These are phyloP conservation scores for Leccinum boreale DNA, from an alignment of 768 basidiomycete species.

Conservation along the genomic window DNA sequence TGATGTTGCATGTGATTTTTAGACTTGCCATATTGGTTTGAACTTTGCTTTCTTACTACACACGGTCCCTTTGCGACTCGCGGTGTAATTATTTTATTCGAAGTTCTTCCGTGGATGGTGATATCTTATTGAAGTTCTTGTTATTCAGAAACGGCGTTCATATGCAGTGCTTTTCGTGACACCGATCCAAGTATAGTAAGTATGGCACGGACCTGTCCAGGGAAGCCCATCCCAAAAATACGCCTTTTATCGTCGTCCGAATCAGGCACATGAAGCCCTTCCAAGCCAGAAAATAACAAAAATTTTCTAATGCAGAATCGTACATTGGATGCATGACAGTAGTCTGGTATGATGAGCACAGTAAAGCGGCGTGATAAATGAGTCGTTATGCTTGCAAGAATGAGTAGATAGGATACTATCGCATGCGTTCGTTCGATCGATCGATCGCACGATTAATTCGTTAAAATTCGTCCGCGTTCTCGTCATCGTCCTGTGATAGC, in stretches of 20 bases:
- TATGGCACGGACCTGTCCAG: not conserved
- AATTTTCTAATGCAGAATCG: not conserved
- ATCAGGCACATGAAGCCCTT: not conserved
- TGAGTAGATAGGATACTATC: not conserved
- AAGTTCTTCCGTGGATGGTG: not conserved
- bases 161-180: not conserved
- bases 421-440: not conserved
- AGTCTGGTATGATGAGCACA: not conserved
- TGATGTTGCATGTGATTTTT: not conserved
- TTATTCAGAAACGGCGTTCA: not conserved
- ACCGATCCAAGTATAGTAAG: not conserved
- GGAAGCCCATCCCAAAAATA: not conserved
- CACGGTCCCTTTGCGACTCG: not conserved
- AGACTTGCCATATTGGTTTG: not conserved
- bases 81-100: not conserved
- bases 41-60: not conserved
- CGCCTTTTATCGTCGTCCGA: not conserved
- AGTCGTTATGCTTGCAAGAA: not conserved
- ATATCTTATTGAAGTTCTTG: not conserved
- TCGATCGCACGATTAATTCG: not conserved
- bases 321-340: not conserved
- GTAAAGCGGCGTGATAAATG: not conserved
- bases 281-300: not conserved
- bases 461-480: not conserved
- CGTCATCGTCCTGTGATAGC: not conserved